Base-by-base conservation (phyloP, 257 asterid species). In the Verbena officinalis region DNA sequence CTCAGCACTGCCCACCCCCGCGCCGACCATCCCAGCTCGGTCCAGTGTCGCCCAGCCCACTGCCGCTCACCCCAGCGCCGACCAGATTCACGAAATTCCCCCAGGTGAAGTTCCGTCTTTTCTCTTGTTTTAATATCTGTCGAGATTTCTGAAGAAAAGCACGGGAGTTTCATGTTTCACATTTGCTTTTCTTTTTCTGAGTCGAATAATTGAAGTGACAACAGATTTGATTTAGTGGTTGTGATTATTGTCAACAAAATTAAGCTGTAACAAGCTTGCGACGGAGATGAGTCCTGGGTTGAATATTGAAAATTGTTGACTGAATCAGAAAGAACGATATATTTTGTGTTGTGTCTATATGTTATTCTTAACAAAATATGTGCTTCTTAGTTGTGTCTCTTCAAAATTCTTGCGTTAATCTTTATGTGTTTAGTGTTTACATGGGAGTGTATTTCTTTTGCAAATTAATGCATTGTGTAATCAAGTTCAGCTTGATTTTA, bases 401-500 rank as follows among this genome's bases (percentile, higher is more conserved):
- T 39, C 14, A 19, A 16, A 56, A 39, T 30, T 74, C 23, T 42
- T 46, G 38, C 43, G 13, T 9, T 31, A 45, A 40, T 40, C 24
- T 40, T 61, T 59, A n/a, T 34, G 27, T 19, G 1, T n/a, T n/a
- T n/a, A n/a, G n/a, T n/a, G n/a, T 43, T 38, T 24, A 9, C 66
- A 51, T 45, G 20, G 9, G 19, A 67, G 33, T 22, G 21, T 33
- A 61, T 13, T 11, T 44, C 14, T 4, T 22, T 10, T 11, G 7
- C 12, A 21, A 15, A 43, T 52, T 24, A 12, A 53, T 12, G 4
- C 13, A 20, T n/a, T 16, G 58, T 43, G 45, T 34, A 33, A 6
- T 66, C 31, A 4, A 36, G n/a, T 38, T 64, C 7, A 63, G 73
- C 46, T n/a, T n/a, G n/a, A 33, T 15, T 55, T 23, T 54, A 34